phyloP scores from a whole-genome alignment of 441 rosid genomes.

The Arabidopsis lyrata region DNA sequence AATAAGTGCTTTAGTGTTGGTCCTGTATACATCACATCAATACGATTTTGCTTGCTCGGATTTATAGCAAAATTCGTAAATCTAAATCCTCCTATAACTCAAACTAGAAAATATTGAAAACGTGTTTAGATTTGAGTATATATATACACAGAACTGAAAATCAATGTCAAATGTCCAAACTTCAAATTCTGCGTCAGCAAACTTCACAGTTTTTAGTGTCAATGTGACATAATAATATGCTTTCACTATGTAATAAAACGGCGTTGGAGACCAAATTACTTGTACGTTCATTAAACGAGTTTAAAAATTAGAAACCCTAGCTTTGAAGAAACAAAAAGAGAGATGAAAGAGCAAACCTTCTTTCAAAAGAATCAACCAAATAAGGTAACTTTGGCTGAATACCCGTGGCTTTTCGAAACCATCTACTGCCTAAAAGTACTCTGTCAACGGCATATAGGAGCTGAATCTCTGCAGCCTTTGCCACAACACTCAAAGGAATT shows the following conservation, averaged over 20 bases:
- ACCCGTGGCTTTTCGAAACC: slow-evolving; percentile 95
- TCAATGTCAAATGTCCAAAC: slow-evolving; percentile 10
- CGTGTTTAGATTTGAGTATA: background rate
- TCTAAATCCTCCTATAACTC: background rate
- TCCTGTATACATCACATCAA: slow-evolving; percentile 8
- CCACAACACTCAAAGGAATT: slow-evolving; percentile 86
- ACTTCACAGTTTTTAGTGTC: slow-evolving; percentile 5
- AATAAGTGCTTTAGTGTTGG: background rate
- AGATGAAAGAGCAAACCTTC: slow-evolving; percentile 58
- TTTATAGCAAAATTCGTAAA: background rate
- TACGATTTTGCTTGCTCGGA: background rate
- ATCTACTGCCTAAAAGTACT: slow-evolving; percentile 84
- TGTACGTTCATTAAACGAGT: background rate
- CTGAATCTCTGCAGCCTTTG: slow-evolving; percentile 96
- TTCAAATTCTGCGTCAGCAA: slow-evolving; percentile 14
- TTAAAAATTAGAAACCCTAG: background rate
- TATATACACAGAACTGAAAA: background rate
- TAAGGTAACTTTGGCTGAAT: slow-evolving; percentile 96
- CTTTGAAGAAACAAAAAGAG: slow-evolving; percentile 12
- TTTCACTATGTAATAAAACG: background rate
- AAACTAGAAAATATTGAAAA: background rate
- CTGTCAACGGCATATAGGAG: slow-evolving; percentile 83
- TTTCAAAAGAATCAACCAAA: slow-evolving; percentile 92
- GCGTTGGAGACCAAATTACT: slow-evolving; percentile 4
- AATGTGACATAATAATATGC: background rate